phyloP scores from a whole-genome alignment of 192 early-diverging fungal genomes.

The Chytriomyces hyalinus region DNA sequence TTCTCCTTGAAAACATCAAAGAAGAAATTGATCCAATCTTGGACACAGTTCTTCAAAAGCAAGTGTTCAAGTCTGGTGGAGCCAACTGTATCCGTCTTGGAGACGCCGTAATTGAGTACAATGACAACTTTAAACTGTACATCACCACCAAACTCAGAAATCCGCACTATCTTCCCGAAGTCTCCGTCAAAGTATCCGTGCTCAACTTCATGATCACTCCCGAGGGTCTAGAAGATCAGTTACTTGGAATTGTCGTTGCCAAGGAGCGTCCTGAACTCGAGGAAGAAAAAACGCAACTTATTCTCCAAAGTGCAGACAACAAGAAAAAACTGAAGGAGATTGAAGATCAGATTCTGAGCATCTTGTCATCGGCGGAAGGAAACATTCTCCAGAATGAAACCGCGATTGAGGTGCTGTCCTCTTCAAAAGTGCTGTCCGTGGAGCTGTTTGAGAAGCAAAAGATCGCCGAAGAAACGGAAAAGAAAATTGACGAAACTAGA shows the following conservation, averaged over 20 bases:
- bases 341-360: constrained; percentile 66
- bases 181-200: constrained; percentile 66
- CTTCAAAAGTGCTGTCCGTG: constrained; percentile 61
- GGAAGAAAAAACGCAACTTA: constrained; percentile 71
- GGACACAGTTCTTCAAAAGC: constrained; percentile 65
- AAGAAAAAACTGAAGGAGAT: constrained; percentile 69
- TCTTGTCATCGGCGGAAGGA: constrained; percentile 66
- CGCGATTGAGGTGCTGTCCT: constrained; percentile 66
- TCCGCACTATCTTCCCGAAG: constrained; percentile 69
- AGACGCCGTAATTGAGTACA: constrained; percentile 69
- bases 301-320: constrained; percentile 67
- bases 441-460: constrained; percentile 71
- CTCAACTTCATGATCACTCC: constrained; percentile 77
- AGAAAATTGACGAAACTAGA: constrained; percentile 70
- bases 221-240: constrained; percentile 69
- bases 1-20: constrained; percentile 70
- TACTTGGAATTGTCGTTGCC: constrained; percentile 66
- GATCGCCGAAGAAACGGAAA: constrained; percentile 71
- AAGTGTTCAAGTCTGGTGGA: constrained; percentile 68
- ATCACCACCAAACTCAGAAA: constrained; percentile 71
- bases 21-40: constrained; percentile 71
- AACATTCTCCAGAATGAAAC: constrained; percentile 73
- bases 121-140: constrained; percentile 62
- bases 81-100: constrained; percentile 64
- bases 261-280: constrained; percentile 71